Conservation (phyloP, 352 stramenopile species). For the Aphanomyces invadans region DNA sequence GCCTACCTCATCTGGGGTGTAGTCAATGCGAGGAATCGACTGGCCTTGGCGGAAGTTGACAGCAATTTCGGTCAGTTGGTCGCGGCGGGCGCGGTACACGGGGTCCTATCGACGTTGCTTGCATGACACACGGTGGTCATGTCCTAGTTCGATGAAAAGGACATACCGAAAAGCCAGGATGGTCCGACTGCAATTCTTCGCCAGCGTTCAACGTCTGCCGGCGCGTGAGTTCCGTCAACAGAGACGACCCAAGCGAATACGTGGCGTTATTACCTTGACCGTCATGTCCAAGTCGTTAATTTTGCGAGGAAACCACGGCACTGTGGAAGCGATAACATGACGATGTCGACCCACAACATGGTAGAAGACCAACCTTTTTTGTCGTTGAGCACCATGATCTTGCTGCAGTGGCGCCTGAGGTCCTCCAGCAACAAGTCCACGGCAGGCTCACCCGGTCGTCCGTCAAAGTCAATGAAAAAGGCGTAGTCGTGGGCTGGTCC, state of each 20-base stretch:
- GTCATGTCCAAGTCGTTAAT: conserved; percentile 73
- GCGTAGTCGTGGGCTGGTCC: conserved; percentile 76
- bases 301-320: conserved; percentile 81
- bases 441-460: conserved; percentile 58
- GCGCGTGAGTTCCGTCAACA: not conserved
- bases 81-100: conserved; percentile 86
- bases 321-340: conserved; percentile 24
- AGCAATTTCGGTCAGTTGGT: conserved; percentile 83
- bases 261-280: conserved; percentile 33
- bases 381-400: conserved; percentile 89
- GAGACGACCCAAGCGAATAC: not conserved
- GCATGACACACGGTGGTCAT: not conserved
- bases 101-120: conserved; percentile 40
- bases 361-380: conserved; percentile 64
- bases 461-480: conserved; percentile 92
- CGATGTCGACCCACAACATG: not conserved
- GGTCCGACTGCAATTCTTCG: conserved; percentile 88
- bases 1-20: conserved; percentile 90
- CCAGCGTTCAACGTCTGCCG: conserved; percentile 89
- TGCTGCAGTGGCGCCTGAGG: conserved; percentile 78
- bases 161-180: conserved; percentile 90
- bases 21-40: conserved; percentile 89
- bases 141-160: too few species aligned
- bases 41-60: conserved; percentile 86
- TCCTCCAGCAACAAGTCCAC: conserved; percentile 84